phyloP scores from a whole-genome alignment of 495 filamentous ascomycete genomes.

The Lepraria neglecta region DNA sequence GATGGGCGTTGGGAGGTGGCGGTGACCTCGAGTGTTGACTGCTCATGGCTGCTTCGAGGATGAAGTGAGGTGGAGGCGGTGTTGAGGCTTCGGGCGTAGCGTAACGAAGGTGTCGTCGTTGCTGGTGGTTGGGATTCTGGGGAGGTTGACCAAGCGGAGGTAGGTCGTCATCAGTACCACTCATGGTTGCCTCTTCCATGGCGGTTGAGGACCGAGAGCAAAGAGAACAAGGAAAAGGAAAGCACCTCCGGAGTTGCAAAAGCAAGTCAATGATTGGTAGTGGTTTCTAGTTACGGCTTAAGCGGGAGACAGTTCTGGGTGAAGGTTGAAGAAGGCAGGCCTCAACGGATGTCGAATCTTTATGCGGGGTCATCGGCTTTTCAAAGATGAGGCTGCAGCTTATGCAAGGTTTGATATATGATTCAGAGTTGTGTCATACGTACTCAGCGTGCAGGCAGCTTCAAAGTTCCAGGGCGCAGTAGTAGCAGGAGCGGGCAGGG shows the following conservation, averaged over 20 bases:
- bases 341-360: slow-evolving; percentile 1
- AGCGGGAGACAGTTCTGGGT: too few species aligned
- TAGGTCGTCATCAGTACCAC: slow-evolving; percentile 15
- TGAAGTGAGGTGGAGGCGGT: slow-evolving; percentile 17
- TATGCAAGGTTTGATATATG: slow-evolving; percentile 1
- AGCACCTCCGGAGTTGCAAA: slow-evolving; percentile 11
- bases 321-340: slow-evolving; percentile 6
- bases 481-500: neutral
- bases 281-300: neutral
- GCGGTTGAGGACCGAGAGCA: slow-evolving; percentile 9
- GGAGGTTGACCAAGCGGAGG: slow-evolving; percentile 4
- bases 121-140: slow-evolving; percentile 8
- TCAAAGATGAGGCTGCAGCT: neutral
- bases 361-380: neutral
- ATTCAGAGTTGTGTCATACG: slow-evolving; percentile 8
- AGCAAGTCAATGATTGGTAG: slow-evolving; percentile 13
- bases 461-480: neutral
- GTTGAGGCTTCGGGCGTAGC: slow-evolving; percentile 15
- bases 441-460: neutral
- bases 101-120: slow-evolving; percentile 20
- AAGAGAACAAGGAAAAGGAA: slow-evolving; percentile 9
- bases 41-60: slow-evolving; percentile 17
- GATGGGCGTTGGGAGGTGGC: slow-evolving; percentile 1
- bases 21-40: slow-evolving; percentile 7
- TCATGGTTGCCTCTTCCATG: slow-evolving; percentile 18